phyloP scores from a whole-genome alignment of 2,329 filamentous ascomycete genomes.

The Aureobasidium sp. region DNA sequence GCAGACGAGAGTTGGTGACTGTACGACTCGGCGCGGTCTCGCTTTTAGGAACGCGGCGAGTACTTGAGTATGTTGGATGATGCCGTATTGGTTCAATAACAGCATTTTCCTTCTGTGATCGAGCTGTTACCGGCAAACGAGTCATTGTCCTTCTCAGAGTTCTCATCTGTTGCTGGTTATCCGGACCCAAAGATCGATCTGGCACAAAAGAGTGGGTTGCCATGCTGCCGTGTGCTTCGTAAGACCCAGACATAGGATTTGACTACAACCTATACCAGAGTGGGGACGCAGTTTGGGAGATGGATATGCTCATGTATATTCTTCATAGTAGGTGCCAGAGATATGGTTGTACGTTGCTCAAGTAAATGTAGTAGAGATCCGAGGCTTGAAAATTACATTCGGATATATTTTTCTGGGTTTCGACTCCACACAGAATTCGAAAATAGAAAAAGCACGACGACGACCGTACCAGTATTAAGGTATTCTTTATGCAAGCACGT shows the following conservation, averaged over 20 bases:
- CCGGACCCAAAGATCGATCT: not conserved
- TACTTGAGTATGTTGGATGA: not conserved
- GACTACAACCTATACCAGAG: not conserved
- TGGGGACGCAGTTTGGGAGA: not conserved
- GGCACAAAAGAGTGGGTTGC: not conserved
- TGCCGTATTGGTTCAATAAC: not conserved
- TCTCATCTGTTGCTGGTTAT: not conserved
- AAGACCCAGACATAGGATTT: not conserved
- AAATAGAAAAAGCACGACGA: conserved; percentile 12
- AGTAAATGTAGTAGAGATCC: not conserved
- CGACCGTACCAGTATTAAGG: not conserved
- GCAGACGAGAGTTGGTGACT: conserved; percentile 7
- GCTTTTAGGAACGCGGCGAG: not conserved
- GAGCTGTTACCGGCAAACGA: conserved; percentile 7
- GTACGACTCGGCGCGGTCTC: not conserved
- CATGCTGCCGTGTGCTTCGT: conserved; percentile 4
- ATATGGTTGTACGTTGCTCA: not conserved
- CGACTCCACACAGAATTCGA: conserved; percentile 13
- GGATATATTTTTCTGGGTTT: not conserved
- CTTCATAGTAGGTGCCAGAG: conserved; percentile 7
- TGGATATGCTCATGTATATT: not conserved
- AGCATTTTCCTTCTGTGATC: not conserved
- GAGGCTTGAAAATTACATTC: not conserved
- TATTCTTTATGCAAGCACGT: conserved; percentile 14
- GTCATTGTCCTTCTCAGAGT: conserved; percentile 4